Conservation (phyloP, 768 basidiomycete genomes). For the Termitomyces sp. region DNA sequence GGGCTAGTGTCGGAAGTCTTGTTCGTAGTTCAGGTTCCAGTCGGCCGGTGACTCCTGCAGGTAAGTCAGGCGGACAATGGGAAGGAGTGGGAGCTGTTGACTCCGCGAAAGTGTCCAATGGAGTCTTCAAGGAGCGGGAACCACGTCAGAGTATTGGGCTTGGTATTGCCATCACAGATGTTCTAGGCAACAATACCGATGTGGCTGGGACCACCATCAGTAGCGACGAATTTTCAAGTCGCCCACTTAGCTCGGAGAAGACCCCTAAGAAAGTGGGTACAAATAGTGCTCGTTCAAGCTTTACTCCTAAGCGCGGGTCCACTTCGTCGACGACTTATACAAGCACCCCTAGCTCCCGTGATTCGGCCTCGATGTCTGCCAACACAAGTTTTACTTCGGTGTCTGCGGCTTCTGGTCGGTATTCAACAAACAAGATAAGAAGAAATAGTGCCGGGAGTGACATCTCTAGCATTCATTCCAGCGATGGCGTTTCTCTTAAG, state of each 20-base stretch:
- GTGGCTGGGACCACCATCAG: constrained; percentile 39
- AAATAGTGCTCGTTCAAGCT: constrained; percentile 59
- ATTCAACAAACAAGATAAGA: constrained; percentile 61
- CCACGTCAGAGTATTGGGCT: constrained; percentile 31
- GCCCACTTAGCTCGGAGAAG: constrained; percentile 48
- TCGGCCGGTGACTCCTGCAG: constrained; percentile 70
- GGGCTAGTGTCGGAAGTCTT: constrained; percentile 72
- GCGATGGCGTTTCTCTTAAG: constrained; percentile 57
- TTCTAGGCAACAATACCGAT: constrained; percentile 35
- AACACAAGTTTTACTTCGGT: constrained; percentile 76
- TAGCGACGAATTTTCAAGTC: constrained; percentile 52
- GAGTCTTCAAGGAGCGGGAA: constrained; percentile 42
- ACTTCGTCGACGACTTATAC: constrained; percentile 86
- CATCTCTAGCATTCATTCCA: constrained; percentile 68
- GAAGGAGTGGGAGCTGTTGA: constrained; percentile 55
- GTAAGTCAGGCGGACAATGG: constrained; percentile 66
- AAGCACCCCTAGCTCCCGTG: constrained; percentile 78
- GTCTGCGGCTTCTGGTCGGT: constrained; percentile 66
- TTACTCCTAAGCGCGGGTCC: constrained; percentile 84
- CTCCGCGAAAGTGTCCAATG: constrained; percentile 32
- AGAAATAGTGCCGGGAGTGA: constrained; percentile 89
- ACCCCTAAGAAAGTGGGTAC: constrained; percentile 61
- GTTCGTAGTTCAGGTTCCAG: constrained; percentile 61
- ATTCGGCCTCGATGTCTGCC: constrained; percentile 79
- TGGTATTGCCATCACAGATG: constrained; percentile 28